phyloP scores from a whole-genome alignment of 208 protist species.

The Porcisia hertigi region DNA sequence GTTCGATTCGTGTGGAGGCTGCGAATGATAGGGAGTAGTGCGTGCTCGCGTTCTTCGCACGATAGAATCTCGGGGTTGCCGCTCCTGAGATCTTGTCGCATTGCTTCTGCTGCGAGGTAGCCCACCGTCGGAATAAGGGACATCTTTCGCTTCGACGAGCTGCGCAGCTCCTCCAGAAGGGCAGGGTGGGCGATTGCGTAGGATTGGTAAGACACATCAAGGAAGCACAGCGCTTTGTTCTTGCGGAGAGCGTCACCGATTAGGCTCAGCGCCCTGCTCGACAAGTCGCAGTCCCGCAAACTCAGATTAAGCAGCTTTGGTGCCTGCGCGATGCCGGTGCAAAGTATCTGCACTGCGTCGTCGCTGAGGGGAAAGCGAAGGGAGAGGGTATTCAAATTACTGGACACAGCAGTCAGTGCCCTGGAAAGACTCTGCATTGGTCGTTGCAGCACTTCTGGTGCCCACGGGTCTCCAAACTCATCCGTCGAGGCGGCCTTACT shows the following conservation, averaged over 20 bases:
- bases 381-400: slow-evolving; percentile 42
- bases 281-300: slow-evolving; percentile 56
- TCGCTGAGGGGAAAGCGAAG: slow-evolving; percentile 65
- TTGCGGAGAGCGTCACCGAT: slow-evolving; percentile 37
- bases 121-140: slow-evolving; percentile 15
- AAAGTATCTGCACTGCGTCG: slow-evolving; percentile 40
- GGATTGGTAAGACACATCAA: slow-evolving; percentile 70
- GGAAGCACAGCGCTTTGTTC: slow-evolving; percentile 41
- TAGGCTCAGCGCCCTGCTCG: slow-evolving; percentile 31
- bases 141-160: slow-evolving; percentile 32
- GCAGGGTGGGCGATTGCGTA: slow-evolving; percentile 44
- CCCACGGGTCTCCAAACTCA: slow-evolving; percentile 18
- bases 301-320: slow-evolving; percentile 41
- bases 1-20: slow-evolving; percentile 55
- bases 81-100: slow-evolving; percentile 20
- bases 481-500: neutral
- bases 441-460: slow-evolving; percentile 20
- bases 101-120: slow-evolving; percentile 16
- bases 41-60: slow-evolving; percentile 42
- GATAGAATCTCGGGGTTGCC: slow-evolving; percentile 22
- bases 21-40: slow-evolving; percentile 61
- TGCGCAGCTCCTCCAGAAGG: slow-evolving; percentile 39
- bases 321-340: slow-evolving; percentile 43
- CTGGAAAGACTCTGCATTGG: slow-evolving; percentile 38
- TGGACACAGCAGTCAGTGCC: slow-evolving; percentile 30